Evolutionary conservation across 2,329 filamentous ascomycete genomes (phyloP).

Genomic region (Aspergillus thermomutatus): DNA sequence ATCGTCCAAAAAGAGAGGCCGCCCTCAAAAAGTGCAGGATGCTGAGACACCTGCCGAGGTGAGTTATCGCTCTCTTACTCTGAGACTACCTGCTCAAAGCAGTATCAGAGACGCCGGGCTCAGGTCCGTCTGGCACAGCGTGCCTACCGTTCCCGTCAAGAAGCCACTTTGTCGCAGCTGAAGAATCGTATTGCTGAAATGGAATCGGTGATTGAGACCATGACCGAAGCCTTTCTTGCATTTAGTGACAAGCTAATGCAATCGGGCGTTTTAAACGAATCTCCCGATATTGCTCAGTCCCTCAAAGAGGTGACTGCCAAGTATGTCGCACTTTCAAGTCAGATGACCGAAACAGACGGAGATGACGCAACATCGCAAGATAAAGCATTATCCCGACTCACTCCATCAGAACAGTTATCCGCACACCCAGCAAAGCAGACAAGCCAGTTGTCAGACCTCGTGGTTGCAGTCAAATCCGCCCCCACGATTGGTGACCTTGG

Average conservation of each 20-base stretch:
- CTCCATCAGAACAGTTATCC: not conserved
- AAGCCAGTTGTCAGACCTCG: not conserved
- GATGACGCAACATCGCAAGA: not conserved
- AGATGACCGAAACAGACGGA: not conserved
- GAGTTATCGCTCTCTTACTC: slow-evolving; percentile 6
- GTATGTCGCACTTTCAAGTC: not conserved
- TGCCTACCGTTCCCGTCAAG: not conserved
- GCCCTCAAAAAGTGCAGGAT: not conserved
- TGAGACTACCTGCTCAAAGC: slow-evolving; percentile 48
- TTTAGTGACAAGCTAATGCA: not conserved
- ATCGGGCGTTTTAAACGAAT: not conserved
- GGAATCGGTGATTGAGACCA: not conserved
- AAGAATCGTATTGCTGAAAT: not conserved
- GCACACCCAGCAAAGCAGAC: not conserved
- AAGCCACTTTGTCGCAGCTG: not conserved
- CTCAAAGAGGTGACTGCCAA: not conserved
- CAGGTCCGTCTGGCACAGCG: slow-evolving; percentile 3
- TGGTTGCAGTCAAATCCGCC: not conserved
- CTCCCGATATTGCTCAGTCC: not conserved
- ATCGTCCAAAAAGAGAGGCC: not conserved
- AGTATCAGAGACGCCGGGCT: not conserved
- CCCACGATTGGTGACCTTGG: not conserved
- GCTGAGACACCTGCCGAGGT: not conserved
- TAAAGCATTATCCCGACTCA: not conserved
- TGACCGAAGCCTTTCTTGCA: not conserved